Evolutionary conservation across 2,329 filamentous ascomycete genomes (phyloP).

Genomic region (Aspergillus sojae): DNA sequence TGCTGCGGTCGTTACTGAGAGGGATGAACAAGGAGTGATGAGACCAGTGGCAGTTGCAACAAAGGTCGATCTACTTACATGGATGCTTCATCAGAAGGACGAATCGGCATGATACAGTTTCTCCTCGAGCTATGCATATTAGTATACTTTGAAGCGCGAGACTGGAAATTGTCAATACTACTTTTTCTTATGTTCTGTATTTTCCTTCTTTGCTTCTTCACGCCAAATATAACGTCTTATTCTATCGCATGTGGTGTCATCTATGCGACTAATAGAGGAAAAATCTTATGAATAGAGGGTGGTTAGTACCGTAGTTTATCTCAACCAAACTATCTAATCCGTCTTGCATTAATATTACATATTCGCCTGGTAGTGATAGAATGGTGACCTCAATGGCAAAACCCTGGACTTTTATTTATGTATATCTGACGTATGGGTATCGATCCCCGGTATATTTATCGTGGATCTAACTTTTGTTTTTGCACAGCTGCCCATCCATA

Average conservation of each 20-base stretch:
- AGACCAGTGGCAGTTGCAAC: slow-evolving; percentile 91
- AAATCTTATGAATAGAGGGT: background rate
- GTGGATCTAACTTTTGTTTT: background rate
- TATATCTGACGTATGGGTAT: background rate
- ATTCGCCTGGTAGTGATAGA: background rate
- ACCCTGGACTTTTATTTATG: background rate
- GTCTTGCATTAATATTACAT: slow-evolving; percentile 10
- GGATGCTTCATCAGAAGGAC: slow-evolving; percentile 72
- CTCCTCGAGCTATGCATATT: background rate
- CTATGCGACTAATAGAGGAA: background rate
- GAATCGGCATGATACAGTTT: slow-evolving; percentile 13
- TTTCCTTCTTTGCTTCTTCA: slow-evolving; percentile 3
- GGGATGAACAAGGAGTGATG: slow-evolving; percentile 59
- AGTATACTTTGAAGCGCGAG: background rate
- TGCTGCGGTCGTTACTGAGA: slow-evolving; percentile 89
- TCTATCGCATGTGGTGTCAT: background rate
- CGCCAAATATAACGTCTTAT: background rate
- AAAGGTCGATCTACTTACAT: slow-evolving; percentile 92
- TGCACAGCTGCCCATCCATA: background rate
- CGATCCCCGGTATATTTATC: background rate
- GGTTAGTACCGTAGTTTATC: slow-evolving; percentile 6
- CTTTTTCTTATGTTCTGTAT: slow-evolving; percentile 10
- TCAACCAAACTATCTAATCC: background rate
- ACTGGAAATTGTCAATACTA: background rate
- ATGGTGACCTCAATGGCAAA: background rate